Evolutionary conservation across 306 rosid species (phyloP).

Genomic region (Trifolium fragiferum): DNA sequence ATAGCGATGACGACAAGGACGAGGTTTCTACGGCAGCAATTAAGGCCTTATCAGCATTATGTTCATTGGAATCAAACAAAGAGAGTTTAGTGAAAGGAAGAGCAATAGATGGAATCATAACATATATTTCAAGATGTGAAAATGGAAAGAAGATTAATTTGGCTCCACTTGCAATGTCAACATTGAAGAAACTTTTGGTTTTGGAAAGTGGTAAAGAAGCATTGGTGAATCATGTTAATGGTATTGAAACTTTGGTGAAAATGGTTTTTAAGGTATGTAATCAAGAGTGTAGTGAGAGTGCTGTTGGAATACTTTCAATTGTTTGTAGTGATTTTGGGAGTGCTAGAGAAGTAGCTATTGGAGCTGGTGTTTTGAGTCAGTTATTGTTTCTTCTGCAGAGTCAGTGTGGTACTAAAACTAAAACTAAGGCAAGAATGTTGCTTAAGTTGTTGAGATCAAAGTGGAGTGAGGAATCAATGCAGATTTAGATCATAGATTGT

Average conservation of each 20-base stretch:
- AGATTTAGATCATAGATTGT: slow-evolving; percentile 38
- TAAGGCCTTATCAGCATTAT: slow-evolving; percentile 65
- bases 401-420: slow-evolving; percentile 69
- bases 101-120: slow-evolving; percentile 59
- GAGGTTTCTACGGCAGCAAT: slow-evolving; percentile 63
- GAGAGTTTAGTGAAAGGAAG: slow-evolving; percentile 61
- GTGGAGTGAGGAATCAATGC: slow-evolving; percentile 58
- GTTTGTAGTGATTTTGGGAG: slow-evolving; percentile 57
- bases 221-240: slow-evolving; percentile 51
- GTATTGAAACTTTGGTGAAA: slow-evolving; percentile 61
- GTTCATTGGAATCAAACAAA: slow-evolving; percentile 53
- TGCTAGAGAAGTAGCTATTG: slow-evolving; percentile 83
- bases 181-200: slow-evolving; percentile 65
- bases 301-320: slow-evolving; percentile 63
- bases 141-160: slow-evolving; percentile 39
- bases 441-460: slow-evolving; percentile 84
- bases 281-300: slow-evolving; percentile 78
- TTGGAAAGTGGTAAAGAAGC: slow-evolving; percentile 63
- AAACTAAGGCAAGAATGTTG: slow-evolving; percentile 81
- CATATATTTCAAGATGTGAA: slow-evolving; percentile 55
- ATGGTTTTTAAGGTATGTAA: slow-evolving; percentile 75
- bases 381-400: slow-evolving; percentile 83
- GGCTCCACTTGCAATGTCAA: slow-evolving; percentile 59
- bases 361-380: slow-evolving; percentile 75
- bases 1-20: background rate